Conservation (phyloP, 345 rosid species). For the Isatis tinctoria region DNA sequence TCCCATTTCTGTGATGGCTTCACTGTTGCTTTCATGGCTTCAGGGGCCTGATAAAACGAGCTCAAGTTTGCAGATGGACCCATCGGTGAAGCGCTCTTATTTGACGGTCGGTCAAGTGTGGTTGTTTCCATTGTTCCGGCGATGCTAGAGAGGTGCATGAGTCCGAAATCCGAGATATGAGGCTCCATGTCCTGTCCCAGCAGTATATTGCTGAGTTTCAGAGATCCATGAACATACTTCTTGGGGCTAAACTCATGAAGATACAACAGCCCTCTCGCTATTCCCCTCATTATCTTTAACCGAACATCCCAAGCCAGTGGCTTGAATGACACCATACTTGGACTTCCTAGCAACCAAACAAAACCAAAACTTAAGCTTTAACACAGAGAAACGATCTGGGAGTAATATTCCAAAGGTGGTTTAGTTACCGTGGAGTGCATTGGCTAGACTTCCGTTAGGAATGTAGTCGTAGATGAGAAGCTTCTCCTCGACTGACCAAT, state of each 20-base stretch:
- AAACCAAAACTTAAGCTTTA: background rate
- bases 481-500: slow-evolving; percentile 97
- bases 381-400: background rate
- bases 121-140: slow-evolving; percentile 65
- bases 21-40: slow-evolving; percentile 62
- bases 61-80: slow-evolving; percentile 44
- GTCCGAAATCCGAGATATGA: slow-evolving; percentile 81
- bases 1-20: slow-evolving; percentile 98
- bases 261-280: slow-evolving; percentile 73
- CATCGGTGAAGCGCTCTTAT: slow-evolving; percentile 41
- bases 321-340: slow-evolving; percentile 57
- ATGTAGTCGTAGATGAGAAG: slow-evolving; percentile 81
- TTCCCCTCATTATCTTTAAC: slow-evolving; percentile 68
- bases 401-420: background rate
- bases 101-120: slow-evolving; percentile 45
- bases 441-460: slow-evolving; percentile 73
- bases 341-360: slow-evolving; percentile 47
- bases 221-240: slow-evolving; percentile 86
- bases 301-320: slow-evolving; percentile 72
- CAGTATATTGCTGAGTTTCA: slow-evolving; percentile 72
- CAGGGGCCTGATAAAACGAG: slow-evolving; percentile 80
- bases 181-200: slow-evolving; percentile 75
- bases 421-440: slow-evolving; percentile 73
- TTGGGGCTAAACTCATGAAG: slow-evolving; percentile 89
- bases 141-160: slow-evolving; percentile 82